Conservation (phyloP, 495 filamentous ascomycete species). For the Annulohypoxylon moriforme region DNA sequence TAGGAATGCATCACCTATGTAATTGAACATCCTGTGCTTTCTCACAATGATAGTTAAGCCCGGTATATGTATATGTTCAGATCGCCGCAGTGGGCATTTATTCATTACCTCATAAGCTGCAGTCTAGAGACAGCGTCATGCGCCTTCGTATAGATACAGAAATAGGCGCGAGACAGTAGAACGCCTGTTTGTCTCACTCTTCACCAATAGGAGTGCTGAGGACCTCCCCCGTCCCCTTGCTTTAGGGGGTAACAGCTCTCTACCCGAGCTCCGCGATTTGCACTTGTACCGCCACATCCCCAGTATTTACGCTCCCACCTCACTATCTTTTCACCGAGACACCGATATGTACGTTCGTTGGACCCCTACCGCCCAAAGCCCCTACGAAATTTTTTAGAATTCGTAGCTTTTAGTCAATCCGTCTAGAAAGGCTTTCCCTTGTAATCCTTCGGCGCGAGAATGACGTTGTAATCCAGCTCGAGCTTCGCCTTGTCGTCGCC, state of each 20-base stretch:
- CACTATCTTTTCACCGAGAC: neutral
- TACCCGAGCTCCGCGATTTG: neutral
- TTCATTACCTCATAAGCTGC: slow-evolving; percentile 1
- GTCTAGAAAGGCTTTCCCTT: slow-evolving; percentile 54
- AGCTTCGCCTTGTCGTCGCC: slow-evolving; percentile 72
- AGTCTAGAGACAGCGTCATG: neutral
- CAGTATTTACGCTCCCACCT: neutral
- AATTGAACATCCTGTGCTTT: neutral
- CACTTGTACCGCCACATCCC: neutral
- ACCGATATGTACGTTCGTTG: neutral
- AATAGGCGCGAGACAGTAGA: neutral
- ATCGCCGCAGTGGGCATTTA: slow-evolving; percentile 6
- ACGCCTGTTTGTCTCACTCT: neutral
- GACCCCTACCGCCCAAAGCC: neutral
- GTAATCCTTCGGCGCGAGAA: slow-evolving; percentile 63
- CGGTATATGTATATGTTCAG: slow-evolving; percentile 2
- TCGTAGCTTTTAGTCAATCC: too few relatives aligned
- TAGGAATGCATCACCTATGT: neutral
- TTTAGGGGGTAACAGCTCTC: neutral
- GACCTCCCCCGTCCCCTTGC: neutral
- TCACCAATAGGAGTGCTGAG: neutral
- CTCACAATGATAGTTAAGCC: neutral
- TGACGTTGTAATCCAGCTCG: slow-evolving; percentile 76
- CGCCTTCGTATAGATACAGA: slow-evolving; percentile 3
- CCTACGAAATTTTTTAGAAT: too few relatives aligned